Evolutionary conservation across 2,329 filamentous ascomycete species (phyloP).

Genomic region (Verticillium nubilum): DNA sequence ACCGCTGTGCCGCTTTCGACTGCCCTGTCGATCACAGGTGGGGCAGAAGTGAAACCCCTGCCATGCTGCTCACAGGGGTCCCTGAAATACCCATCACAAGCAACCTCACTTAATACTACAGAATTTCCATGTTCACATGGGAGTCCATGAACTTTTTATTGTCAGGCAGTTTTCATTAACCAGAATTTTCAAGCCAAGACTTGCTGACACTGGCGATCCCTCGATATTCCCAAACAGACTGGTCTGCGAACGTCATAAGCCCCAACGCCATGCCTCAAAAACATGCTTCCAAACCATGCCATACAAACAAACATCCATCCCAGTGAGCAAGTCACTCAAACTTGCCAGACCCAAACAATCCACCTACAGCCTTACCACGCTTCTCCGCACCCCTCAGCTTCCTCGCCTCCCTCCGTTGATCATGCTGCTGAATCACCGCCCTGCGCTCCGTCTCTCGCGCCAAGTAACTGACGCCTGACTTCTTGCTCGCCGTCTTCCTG

Average conservation of each 20-base stretch:
- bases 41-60: not conserved
- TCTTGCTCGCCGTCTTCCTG: slow-evolving; percentile 55
- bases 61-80: too few species aligned
- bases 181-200: not conserved
- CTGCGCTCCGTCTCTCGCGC: slow-evolving; percentile 53
- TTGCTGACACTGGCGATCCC: not conserved
- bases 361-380: slow-evolving; percentile 50
- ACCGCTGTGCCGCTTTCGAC: not conserved
- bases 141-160: too few species aligned
- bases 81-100: not conserved
- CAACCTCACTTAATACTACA: too few species aligned
- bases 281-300: not conserved
- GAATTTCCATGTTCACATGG: too few species aligned
- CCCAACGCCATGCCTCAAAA: not conserved
- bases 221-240: not conserved
- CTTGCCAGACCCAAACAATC: slow-evolving; percentile 50
- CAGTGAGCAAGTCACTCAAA: slow-evolving; percentile 36
- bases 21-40: not conserved
- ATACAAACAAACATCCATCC: not conserved
- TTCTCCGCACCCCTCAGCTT: slow-evolving; percentile 53
- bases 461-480: slow-evolving; percentile 56
- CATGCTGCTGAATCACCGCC: slow-evolving; percentile 49
- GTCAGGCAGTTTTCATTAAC: too few species aligned
- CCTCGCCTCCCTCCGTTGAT: slow-evolving; percentile 52
- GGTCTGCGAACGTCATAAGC: not conserved